A percentile compares a stretch with the other conserved stretches of the same genome.
Conservation (phyloP, 1,284 basidiomycete genomes). For the Sporisorium iseilematis-ciliati region DNA sequence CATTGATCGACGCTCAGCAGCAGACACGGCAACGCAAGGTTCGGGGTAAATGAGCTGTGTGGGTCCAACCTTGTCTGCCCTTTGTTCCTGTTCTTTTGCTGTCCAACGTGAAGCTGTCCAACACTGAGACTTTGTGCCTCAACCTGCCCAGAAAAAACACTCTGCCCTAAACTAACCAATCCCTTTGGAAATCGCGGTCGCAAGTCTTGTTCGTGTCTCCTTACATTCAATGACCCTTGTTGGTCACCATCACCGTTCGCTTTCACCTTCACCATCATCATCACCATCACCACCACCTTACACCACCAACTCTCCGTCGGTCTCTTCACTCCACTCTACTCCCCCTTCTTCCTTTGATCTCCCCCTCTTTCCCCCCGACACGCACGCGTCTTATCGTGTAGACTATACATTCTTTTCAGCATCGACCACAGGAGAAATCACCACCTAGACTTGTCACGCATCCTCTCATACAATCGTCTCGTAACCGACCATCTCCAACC, state of each 20-base stretch:
- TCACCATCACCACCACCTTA: constrained; percentile 6
- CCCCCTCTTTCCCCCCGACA: constrained; percentile 5
- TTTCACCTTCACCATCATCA: constrained; percentile 6
- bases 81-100: not conserved
- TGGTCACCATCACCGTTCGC: constrained; percentile 1
- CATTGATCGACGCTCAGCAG: constrained; percentile 21
- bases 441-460: constrained; percentile 14
- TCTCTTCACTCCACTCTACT: constrained; percentile 1
- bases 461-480: constrained; percentile 5
- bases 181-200: not conserved
- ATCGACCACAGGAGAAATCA: constrained; percentile 8
- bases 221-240: not conserved
- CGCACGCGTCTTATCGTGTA: constrained; percentile 6
- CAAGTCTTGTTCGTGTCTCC: not conserved
- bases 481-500: not conserved
- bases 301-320: constrained; percentile 3
- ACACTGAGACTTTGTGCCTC: constrained; percentile 15
- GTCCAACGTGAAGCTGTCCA: constrained; percentile 11
- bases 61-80: not conserved
- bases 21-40: too few species aligned
- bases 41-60: constrained; percentile 2
- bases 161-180: not conserved
- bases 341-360: not conserved
- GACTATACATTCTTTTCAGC: constrained; percentile 28
- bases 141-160: not conserved